Conservation (phyloP, 352 stramenopile species). For the Elongisporangium undulatum region DNA sequence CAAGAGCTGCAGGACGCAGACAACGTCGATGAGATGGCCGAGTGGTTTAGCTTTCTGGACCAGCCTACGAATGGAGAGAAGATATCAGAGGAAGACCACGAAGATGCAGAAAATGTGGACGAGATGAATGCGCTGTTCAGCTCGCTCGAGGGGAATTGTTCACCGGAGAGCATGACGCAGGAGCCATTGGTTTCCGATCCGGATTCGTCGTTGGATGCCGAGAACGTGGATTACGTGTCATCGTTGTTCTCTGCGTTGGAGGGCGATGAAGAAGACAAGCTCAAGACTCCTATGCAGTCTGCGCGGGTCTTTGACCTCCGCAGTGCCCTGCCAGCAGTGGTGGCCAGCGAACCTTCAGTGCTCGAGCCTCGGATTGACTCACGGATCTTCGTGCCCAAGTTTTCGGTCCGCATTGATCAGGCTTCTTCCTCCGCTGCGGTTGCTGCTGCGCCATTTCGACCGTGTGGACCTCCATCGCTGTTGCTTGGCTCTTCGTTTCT, state of each 20-base stretch:
- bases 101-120: constrained; percentile 22
- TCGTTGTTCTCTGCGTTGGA: constrained; percentile 23
- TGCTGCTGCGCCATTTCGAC: constrained; percentile 3
- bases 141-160: constrained; percentile 2
- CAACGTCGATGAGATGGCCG: constrained; percentile 38
- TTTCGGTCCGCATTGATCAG: constrained; percentile 45
- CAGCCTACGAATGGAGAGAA: background rate
- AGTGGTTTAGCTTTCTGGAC: constrained; percentile 33
- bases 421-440: background rate
- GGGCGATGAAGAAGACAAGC: constrained; percentile 9
- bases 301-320: background rate
- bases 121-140: constrained; percentile 18
- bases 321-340: background rate
- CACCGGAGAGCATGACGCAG: background rate
- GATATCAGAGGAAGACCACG: constrained; percentile 3
- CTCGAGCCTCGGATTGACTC: constrained; percentile 13
- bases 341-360: background rate
- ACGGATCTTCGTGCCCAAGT: constrained; percentile 50
- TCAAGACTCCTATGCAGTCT: background rate
- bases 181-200: background rate
- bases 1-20: constrained; percentile 18
- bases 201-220: constrained; percentile 6
- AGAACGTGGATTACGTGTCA: constrained; percentile 14
- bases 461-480: constrained; percentile 4
- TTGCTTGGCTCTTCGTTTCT: constrained; percentile 11